Conservation (phyloP, 768 basidiomycete species). For the Rubroboletus satanas region DNA sequence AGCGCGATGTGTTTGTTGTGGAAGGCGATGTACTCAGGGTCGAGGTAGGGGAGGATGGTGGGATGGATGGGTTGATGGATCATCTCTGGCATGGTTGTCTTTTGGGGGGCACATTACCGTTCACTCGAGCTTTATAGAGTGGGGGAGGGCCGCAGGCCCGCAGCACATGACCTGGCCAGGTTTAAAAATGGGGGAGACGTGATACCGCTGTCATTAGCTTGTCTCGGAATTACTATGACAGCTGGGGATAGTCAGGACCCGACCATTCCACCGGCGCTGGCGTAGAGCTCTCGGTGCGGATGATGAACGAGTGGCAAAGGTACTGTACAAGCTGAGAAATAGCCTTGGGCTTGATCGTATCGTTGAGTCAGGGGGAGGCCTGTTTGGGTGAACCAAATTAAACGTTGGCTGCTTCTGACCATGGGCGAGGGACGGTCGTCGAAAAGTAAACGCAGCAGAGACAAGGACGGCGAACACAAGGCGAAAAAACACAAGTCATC, state of each 20-base stretch:
- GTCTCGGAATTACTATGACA: not conserved
- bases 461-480: conserved; percentile 42
- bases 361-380: not conserved
- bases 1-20: conserved; percentile 47
- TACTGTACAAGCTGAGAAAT: too few relatives aligned
- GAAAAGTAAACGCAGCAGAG: conserved; percentile 29
- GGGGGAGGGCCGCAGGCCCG: not conserved
- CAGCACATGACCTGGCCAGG: conserved; percentile 9
- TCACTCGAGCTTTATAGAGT: not conserved
- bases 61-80: conserved; percentile 54
- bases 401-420: not conserved
- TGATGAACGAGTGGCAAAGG: too few relatives aligned
- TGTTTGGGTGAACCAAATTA: not conserved
- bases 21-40: conserved; percentile 61
- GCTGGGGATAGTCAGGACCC: too few relatives aligned
- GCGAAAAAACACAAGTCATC: conserved; percentile 52
- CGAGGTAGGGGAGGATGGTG: conserved; percentile 50
- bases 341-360: too few relatives aligned
- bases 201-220: not conserved
- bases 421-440: conserved; percentile 25
- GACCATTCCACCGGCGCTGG: too few relatives aligned
- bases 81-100: conserved; percentile 8
- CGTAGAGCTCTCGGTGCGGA: too few relatives aligned
- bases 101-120: not conserved
- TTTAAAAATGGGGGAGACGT: not conserved